Evolutionary conservation across 441 rosid genomes (phyloP), one percentile per base, ranked within the genome.

Genomic region (Populus hybrid): DNA sequence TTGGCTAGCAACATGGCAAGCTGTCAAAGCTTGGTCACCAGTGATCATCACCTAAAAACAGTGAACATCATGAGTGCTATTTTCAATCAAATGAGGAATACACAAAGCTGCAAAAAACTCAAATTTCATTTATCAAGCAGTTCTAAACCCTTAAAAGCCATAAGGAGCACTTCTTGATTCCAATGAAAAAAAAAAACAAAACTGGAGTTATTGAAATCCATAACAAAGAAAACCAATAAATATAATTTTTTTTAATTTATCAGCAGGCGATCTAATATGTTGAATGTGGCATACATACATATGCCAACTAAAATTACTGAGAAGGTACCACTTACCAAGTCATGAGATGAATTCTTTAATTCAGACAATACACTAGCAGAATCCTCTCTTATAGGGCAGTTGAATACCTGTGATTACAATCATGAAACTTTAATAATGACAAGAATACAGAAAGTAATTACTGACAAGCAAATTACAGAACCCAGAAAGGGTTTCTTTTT

Each of bases 1-100:
- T 90, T 94, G 94, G 86, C 93, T 84, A 56, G 99, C 99, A 83
- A 97, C 99, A 86, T 97, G 95, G 79, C 99, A 97, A n/a, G n/a
- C n/a, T n/a, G n/a, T n/a, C n/a, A n/a, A n/a, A n/a, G n/a, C n/a
- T n/a, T n/a, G n/a, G n/a, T 97, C 99, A 80, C 99, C 99, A 64
- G 98, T 97, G 77, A 97, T 97, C 99, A 97, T 97, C 77, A 86
- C 98, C 99, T 97, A 78, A 64, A 63, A 83, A 81, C 59, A 81
- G 50, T 59, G 74, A 64, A 71, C 20, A 21, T 74, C n/a, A 68
- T 74, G 82, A 91, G 50, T 45, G 69, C 18, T 35, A 36, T 71
- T 71, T 50, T 77, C 28, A 64, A 69, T 63, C 4, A 73, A 35
- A 11, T 29, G 3, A 68, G 29, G 12, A 35, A n/a, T 45, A 40